Evolutionary conservation across 2,329 filamentous ascomycete species (phyloP), one percentile per base, ranked within the genome.

Genomic region (Penicillium paneum): DNA sequence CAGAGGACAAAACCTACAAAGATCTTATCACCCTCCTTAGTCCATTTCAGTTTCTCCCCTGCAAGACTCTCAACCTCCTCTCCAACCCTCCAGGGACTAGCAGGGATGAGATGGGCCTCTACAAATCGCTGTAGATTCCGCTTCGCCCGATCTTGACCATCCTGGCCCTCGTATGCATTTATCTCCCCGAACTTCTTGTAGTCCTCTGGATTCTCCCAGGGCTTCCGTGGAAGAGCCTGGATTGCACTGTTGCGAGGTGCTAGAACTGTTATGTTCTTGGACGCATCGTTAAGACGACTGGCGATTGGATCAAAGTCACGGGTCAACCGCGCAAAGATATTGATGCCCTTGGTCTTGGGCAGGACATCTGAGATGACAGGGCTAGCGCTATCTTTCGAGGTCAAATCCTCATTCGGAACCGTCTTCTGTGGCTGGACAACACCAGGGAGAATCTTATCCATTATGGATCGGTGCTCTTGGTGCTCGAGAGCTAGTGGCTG

Each of bases 221-320:
- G 92, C 72, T 97, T 97, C 49, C 88, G 81, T 0, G 91, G 89
- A 24, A 97, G 78, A 0, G 74, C 77, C 61, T 89, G 88, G 67
- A 99, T 84, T 3, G 87, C 91, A 17, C 83, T 85, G 78, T 99
- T 97, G 50, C 89, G 78, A 0, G 94, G 94, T 5, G 92, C 93
- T 3, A 97, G 83, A 24, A 97, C 85, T 2, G 91, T 97, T 15
- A 89, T 89, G 70, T 93, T 92, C 54, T 81, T 74, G 0, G 76
- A 68, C 0, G 79, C 72, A 68, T 90, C 82, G 63, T 88, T 83
- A 13, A 97, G 82, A 0, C 89, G 88, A 21, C 78, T 75, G 10
- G 84, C 82, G 19, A 92, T 80, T n/a, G 80, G 75, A 43, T 86
- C 82, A 64, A 92, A 84, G 67, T 93, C 87, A 55, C 91, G 85